Evolutionary conservation across 2,329 filamentous ascomycete genomes (phyloP).

Genomic region (Pestalotiopsis sp.): DNA sequence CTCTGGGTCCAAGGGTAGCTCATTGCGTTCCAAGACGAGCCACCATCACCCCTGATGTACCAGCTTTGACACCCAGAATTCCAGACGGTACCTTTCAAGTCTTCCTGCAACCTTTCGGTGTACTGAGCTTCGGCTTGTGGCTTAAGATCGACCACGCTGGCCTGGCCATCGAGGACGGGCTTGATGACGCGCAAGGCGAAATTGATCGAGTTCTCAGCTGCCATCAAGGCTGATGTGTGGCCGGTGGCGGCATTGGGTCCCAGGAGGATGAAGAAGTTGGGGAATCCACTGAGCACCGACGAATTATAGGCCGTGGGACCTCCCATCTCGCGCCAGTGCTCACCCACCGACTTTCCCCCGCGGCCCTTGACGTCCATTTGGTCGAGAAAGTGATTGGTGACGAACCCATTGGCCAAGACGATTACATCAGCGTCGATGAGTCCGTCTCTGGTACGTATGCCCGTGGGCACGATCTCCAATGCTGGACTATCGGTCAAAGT

Average conservation of each 20-base stretch:
- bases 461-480: constrained; percentile 46
- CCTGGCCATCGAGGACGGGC: constrained; percentile 40
- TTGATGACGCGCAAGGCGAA: constrained; percentile 62
- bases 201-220: constrained; percentile 63
- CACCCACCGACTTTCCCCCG: constrained; percentile 49
- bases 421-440: constrained; percentile 60
- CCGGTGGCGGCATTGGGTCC: constrained; percentile 66
- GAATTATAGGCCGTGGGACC: constrained; percentile 65
- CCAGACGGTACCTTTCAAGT: constrained; percentile 37
- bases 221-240: constrained; percentile 62
- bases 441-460: constrained; percentile 39
- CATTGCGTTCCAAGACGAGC: constrained; percentile 3
- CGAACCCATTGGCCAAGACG: constrained; percentile 64
- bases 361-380: constrained; percentile 56
- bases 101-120: constrained; percentile 33
- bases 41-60: not conserved
- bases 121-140: constrained; percentile 37
- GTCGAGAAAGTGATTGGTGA: constrained; percentile 56
- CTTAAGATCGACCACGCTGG: constrained; percentile 34
- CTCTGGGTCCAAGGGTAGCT: constrained; percentile 8
- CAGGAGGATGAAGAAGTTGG: constrained; percentile 67
- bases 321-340: constrained; percentile 62
- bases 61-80: constrained; percentile 1
- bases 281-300: constrained; percentile 60
- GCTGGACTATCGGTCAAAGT: constrained; percentile 50